phyloP scores from a whole-genome alignment of 176 grass and related monocot species.

The sorghum (Sorghum bicolor) region Sorghum_bicolor_NCBIv3 NC_012875.2:51580501-51581000 shows the following conservation, averaged over 20 bases:
- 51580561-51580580: neutral
- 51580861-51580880: neutral
- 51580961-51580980: neutral
- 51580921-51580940: constrained; percentile 20
- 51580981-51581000: neutral
- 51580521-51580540: neutral
- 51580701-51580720: neutral
- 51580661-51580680: neutral
- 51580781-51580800: neutral
- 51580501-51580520: neutral
- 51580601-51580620: constrained; percentile 4
- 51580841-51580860: neutral
- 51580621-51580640: neutral
- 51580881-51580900: constrained; percentile 28
- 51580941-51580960: constrained; percentile 2
- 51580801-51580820: neutral
- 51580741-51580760: neutral
- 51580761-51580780: neutral
- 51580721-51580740: neutral
- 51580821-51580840: no score
- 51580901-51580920: constrained; percentile 36
- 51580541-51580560: neutral
- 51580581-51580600: neutral
- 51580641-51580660: neutral
- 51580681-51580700: neutral